Base-by-base conservation (phyloP, 768 basidiomycete species). In the Tricholoma bakamatsutake region DNA sequence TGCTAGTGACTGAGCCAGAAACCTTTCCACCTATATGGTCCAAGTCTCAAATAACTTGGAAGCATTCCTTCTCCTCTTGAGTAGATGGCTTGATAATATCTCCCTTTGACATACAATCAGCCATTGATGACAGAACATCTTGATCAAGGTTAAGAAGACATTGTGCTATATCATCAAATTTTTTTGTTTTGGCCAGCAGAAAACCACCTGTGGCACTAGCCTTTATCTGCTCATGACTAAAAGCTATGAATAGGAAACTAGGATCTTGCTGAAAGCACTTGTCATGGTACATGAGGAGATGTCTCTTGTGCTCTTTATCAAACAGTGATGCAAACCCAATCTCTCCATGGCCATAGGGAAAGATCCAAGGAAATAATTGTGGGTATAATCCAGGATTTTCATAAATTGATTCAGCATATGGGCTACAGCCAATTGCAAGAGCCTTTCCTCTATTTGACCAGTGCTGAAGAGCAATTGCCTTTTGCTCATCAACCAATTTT, bases 291-390 rank as follows among this genome's bases (percentile, higher is more conserved):
- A 71, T 61, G 0, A 77, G 54, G 1, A 69, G 50, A 10, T 62
- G 53, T 35, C 57, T 40, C 21, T 68, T 69, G 28, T 70, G 68
- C 5, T 18, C 30, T 4, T 40, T 17, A 9, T 63, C 62, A 2
- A 59, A 57, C 8, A 71, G 28, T 17, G 12, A 35, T 9, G 47
- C 45, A 28, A 13, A 51, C 10, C 61, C 64, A n/a, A 66, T 53
- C 0, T 64, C 62, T 3, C 69, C 69, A 18, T 63, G 31, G 0
- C 75, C 72, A 61, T 75, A 77, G 0, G 73, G 75, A 60, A 71
- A 77, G 0, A 77, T 57, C 73, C 73, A 76, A 0, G 74, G 75
- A 62, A 75, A 76, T 68, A 76, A 73, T 5, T 67, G 60, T 1
- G 75, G 71, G 59, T 73, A 77, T 17, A 73, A 49, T 2, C 57